Evolutionary conservation across 2,329 filamentous ascomycete species (phyloP).

Genomic region (Immersiporthe knoxdaviesiana): DNA sequence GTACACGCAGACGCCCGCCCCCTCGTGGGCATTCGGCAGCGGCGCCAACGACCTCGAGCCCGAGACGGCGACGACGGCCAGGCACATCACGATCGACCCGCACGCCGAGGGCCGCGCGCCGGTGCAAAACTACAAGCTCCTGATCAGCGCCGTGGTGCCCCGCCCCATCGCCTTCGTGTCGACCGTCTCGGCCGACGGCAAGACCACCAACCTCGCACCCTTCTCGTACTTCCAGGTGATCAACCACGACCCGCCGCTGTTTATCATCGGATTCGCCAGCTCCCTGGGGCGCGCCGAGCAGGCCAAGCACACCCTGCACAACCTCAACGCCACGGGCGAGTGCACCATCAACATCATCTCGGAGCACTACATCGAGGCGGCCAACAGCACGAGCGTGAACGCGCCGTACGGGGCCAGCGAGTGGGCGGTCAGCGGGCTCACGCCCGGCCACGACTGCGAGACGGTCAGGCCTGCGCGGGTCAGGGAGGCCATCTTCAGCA

Average conservation of each 20-base stretch:
- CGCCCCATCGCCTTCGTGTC: slow-evolving; percentile 74
- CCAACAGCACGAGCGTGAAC: slow-evolving; percentile 80
- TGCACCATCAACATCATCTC: slow-evolving; percentile 86
- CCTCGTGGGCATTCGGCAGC: slow-evolving; percentile 66
- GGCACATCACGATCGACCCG: slow-evolving; percentile 80
- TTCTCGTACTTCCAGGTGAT: slow-evolving; percentile 84
- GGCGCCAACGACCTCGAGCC: slow-evolving; percentile 61
- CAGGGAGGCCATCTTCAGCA: slow-evolving; percentile 78
- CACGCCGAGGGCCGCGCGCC: slow-evolving; percentile 70
- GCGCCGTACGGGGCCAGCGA: slow-evolving; percentile 77
- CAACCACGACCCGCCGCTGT: slow-evolving; percentile 81
- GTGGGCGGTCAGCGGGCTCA: slow-evolving; percentile 78
- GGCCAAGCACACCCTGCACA: slow-evolving; percentile 77
- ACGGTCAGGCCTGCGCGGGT: slow-evolving; percentile 74
- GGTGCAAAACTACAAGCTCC: slow-evolving; percentile 84
- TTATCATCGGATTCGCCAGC: slow-evolving; percentile 59
- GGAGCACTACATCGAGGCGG: slow-evolving; percentile 84
- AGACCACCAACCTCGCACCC: slow-evolving; percentile 74
- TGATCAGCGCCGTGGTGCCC: slow-evolving; percentile 82
- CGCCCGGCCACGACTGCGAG: slow-evolving; percentile 64
- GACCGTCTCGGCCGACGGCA: slow-evolving; percentile 62
- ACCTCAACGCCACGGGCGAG: slow-evolving; percentile 71
- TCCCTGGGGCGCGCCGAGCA: slow-evolving; percentile 53
- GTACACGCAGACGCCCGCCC: slow-evolving; percentile 65
- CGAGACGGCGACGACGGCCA: slow-evolving; percentile 41